Base-by-base conservation (phyloP, 305 asterid species). In the Rubia occidens region DNA sequence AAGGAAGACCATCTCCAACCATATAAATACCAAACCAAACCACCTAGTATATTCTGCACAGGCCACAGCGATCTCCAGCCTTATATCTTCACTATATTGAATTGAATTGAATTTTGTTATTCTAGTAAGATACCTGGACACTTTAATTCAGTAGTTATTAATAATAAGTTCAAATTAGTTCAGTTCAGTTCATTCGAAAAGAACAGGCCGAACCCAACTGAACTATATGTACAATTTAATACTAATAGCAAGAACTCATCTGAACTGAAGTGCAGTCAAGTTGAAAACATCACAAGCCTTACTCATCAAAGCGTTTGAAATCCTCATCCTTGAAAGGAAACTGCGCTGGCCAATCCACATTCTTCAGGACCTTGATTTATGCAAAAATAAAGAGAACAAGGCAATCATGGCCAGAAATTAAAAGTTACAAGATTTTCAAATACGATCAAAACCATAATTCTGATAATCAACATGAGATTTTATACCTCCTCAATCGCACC, bases 281-380 rank as follows among this genome's bases (percentile, higher is more conserved):
- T 47, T 17, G 18, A 14, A 47, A 47, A 44, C 45, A 47, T 11
- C 14, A 47, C 6, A 17, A 24, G 6, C 53, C 56, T 70, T 84
- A 93, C 98, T 88, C 98, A 70, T 93, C 98, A 81, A 78, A 93
- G 35, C 98, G 94, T 85, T 78, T 91, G 79, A 93, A 93, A 79
- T 93, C 96, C 84, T 88, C 97, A n/a, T 81, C 95, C 86, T 79
- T 93, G 85, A 93, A 93, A 18, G 98, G 98, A 80, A 88, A 90
- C 63, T 90, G 88, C 76, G 82, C 86, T 6, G 98, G 97, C 97
- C 98, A 93, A 40, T 87, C 88, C 78, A 93, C 88, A 80, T 87
- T 85, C 84, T 88, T 91, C 79, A 93, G 75, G 68, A 86, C 96
- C 98, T 93, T 62, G 21, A 74, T 2, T 72, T 69, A 49, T 9